phyloP scores from a whole-genome alignment of 2,329 filamentous ascomycete species.

The Fusarium kyushuense region DNA sequence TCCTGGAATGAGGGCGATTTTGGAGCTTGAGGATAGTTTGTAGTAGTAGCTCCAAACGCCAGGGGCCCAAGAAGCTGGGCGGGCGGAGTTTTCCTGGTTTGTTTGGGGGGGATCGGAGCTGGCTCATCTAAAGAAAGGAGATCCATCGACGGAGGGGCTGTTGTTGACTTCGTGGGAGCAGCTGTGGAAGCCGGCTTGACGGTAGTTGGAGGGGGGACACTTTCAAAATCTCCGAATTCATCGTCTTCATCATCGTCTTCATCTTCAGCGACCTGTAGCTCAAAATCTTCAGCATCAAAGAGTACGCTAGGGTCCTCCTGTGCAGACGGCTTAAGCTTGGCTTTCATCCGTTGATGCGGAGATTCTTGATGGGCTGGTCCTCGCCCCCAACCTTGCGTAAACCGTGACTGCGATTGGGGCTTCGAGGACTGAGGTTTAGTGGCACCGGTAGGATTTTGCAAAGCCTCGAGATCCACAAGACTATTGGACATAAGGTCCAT shows the following conservation, averaged over 20 bases:
- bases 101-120: conserved; percentile 33
- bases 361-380: conserved; percentile 7
- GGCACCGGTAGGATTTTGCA: conserved; percentile 12
- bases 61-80: conserved; percentile 50
- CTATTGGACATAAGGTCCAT: conserved; percentile 67
- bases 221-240: conserved; percentile 71
- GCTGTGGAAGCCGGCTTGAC: conserved; percentile 19
- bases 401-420: conserved; percentile 13
- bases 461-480: conserved; percentile 56
- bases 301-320: conserved; percentile 66
- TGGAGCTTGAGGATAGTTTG: conserved; percentile 59
- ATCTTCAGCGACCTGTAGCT: conserved; percentile 55
- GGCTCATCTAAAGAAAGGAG: conserved; percentile 56
- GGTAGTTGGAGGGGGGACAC: conserved; percentile 48
- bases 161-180: conserved; percentile 32
- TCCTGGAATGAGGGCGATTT: conserved; percentile 66
- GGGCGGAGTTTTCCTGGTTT: conserved; percentile 44
- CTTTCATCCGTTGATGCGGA: conserved; percentile 35
- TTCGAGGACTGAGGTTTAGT: conserved; percentile 18
- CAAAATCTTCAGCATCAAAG: conserved; percentile 73
- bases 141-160: conserved; percentile 53
- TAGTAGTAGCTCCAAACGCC: conserved; percentile 46
- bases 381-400: conserved; percentile 26
- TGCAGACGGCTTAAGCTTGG: conserved; percentile 41
- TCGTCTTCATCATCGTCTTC: conserved; percentile 61